Base-by-base conservation (phyloP, 805 yeast species). In the Alloascoidea africana region DNA sequence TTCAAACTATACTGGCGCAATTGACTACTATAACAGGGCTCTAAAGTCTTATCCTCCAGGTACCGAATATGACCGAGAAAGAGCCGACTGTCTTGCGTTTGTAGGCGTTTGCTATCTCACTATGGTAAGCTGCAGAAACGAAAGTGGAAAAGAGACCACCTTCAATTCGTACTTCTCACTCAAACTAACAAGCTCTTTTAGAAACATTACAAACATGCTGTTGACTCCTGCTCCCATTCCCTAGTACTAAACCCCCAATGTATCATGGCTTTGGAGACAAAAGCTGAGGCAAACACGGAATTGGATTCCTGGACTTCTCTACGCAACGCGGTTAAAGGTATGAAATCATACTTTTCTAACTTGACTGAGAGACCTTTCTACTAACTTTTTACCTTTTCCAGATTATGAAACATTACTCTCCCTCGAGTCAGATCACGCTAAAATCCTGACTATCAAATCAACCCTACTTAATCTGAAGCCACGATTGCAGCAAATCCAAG, bases 121-220 rank as follows among this genome's bases (percentile, higher is more conserved):
- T 8, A 23, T 23, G 30, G 30, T 23, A 23, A n/a, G 30, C 30
- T 23, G 13, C n/a, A 8, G n/a, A 8, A 23, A 23, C 8, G 8
- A 23, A 23, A n/a, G 8, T 23, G n/a, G n/a, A n/a, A n/a, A n/a
- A 23, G n/a, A 23, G 13, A 8, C 13, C n/a, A 23, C 30, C 30
- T 23, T 8, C n/a, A 8, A 8, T n/a, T 23, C 30, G n/a, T 23
- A 23, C 8, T 8, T 23, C 8, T 23, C 8, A 8, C 8, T 23
- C n/a, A 23, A 23, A 8, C 8, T 23, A 8, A 8, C 13, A 23
- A 23, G 8, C 13, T 8, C 30, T 23, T 23, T 23, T n/a, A 23
- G 30, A n/a, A 23, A 23, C 30, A 23, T 8, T 23, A 23, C n/a
- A 23, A 23, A n/a, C 30, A 23, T 23, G 30, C n/a, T 23, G 30